phyloP scores from a whole-genome alignment of 78 protist genomes.

The Bigelowiella natans region DNA sequence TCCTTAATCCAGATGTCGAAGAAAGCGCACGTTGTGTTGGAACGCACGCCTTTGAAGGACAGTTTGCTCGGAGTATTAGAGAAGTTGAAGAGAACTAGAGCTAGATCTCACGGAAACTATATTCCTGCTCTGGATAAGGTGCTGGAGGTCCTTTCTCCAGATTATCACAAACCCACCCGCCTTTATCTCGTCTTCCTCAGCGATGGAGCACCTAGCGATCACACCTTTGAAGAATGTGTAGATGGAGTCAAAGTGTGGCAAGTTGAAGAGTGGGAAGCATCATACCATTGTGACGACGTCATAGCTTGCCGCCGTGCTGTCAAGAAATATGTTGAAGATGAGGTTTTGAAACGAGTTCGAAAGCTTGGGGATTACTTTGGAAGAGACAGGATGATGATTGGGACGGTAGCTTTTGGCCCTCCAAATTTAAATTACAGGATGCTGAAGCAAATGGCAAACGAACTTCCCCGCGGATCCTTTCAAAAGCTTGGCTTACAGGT shows the following conservation, averaged over 20 bases:
- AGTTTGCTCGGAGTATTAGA: not conserved
- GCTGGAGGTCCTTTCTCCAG: not conserved
- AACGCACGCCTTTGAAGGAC: not conserved
- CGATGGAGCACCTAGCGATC: slow-evolving; percentile 23
- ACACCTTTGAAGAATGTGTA: not conserved
- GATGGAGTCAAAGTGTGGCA: slow-evolving; percentile 22
- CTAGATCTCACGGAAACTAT: slow-evolving; percentile 8
- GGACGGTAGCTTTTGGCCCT: slow-evolving; percentile 21
- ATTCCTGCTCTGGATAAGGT: not conserved
- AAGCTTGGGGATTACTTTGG: slow-evolving; percentile 11
- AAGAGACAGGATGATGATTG: not conserved
- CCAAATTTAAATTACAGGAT: not conserved
- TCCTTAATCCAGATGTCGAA: slow-evolving; percentile 5
- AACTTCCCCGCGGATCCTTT: slow-evolving; percentile 10
- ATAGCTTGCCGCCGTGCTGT: not conserved
- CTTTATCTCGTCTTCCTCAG: slow-evolving; percentile 10
- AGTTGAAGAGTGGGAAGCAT: not conserved
- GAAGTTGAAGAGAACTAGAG: not conserved
- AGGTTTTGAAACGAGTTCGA: not conserved
- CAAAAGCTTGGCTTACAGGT: slow-evolving; percentile 13
- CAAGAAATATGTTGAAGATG: not conserved
- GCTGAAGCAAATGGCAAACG: slow-evolving; percentile 11
- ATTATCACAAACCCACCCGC: not conserved
- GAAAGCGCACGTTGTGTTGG: not conserved
- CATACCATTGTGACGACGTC: not conserved